Base-by-base conservation (phyloP, 169 alveolate species). In the Prorocentrum cordatum region DNA sequence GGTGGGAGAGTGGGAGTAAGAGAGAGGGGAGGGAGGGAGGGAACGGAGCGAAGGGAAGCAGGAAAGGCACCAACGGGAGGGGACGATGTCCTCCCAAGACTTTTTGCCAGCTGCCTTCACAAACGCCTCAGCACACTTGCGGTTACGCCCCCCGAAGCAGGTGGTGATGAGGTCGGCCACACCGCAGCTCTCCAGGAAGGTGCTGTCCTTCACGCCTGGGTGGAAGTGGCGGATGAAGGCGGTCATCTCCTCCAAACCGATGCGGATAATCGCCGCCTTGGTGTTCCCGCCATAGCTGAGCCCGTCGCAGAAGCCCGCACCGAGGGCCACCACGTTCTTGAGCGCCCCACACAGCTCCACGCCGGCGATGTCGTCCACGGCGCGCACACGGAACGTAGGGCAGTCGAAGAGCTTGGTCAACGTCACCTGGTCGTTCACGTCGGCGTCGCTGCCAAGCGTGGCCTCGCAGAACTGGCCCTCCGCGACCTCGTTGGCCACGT, bases 291-390 rank as follows among this genome's bases (percentile, higher is more conserved):
- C 97, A 50, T 93, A 94, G 26, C 96, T 96, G 79, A 96, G 93
- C 22, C 98, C 99, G 77, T 96, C 98, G 72, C 98, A 95, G 94
- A 96, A 95, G 29, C 99, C 99, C 42, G 97, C 98, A 10, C 97
- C 96, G 26, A 96, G 90, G 27, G 98, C 98, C 22, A 96, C 95
- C 42, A 95, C 95, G 89, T 96, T 96, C 92, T 96, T 96, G 84
- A 96, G 64, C n/a, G 98, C 98, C 22, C 99, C 99, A 77, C 96
- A 96, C 18, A 96, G 95, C 92, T 96, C 97, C 9, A 96, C 97
- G 4, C 98, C 97, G 29, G 90, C 72, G 79, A 80, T 80, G 33
- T 80, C 90, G 24, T 80, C 90, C 58, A 62, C 80, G 3, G 90
- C 90, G 16, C 72, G 45, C 22, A 80, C 90, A 12, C 80, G 90